Percentiles rank a stretch among this genome's conserved stretches.
These are phyloP conservation scores for Aspergillus olivimuriae DNA, from an alignment of 495 filamentous ascomycete genomes.

Conservation along the genomic window DNA sequence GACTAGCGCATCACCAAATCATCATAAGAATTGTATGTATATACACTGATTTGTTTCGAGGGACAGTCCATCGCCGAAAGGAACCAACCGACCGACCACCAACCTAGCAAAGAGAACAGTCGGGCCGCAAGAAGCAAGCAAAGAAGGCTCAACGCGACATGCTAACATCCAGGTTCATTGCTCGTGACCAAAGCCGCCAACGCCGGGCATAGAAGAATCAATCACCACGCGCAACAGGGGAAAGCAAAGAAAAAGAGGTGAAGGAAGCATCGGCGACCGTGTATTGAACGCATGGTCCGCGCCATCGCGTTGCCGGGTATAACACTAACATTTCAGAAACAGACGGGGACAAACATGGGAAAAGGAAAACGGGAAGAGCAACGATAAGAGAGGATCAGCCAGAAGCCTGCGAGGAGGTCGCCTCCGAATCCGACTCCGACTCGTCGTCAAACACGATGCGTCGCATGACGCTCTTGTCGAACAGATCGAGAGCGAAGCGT, in stretches of 20 bases:
- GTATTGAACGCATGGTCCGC: slow-evolving; percentile 6
- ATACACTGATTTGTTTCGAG: too few species aligned
- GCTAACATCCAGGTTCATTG: slow-evolving; percentile 15
- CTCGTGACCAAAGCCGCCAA: slow-evolving; percentile 14
- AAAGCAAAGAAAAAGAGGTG: not conserved
- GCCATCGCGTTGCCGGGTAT: slow-evolving; percentile 4
- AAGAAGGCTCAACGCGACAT: slow-evolving; percentile 8
- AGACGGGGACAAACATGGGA: slow-evolving; percentile 1
- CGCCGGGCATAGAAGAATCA: slow-evolving; percentile 7
- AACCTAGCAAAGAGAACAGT: too few species aligned
- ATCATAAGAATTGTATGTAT: too few species aligned
- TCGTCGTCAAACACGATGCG: slow-evolving; percentile 70
- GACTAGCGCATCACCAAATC: too few species aligned
- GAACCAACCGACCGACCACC: too few species aligned
- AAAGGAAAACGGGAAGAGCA: slow-evolving; percentile 2
- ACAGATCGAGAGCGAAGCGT: slow-evolving; percentile 85
- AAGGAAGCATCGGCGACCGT: not conserved
- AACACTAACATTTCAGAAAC: not conserved
- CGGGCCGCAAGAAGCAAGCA: not conserved
- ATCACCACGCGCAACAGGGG: not conserved
- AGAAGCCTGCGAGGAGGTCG: slow-evolving; percentile 21
- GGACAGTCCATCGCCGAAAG: too few species aligned
- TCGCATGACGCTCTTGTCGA: slow-evolving; percentile 81
- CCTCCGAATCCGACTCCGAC: slow-evolving; percentile 37
- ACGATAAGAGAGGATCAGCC: slow-evolving; percentile 7